Percentiles rank a stretch among this genome's conserved stretches.
phyloP scores from a whole-genome alignment of 2,329 filamentous ascomycete species.

The Sarocladiaceae sp. region DNA sequence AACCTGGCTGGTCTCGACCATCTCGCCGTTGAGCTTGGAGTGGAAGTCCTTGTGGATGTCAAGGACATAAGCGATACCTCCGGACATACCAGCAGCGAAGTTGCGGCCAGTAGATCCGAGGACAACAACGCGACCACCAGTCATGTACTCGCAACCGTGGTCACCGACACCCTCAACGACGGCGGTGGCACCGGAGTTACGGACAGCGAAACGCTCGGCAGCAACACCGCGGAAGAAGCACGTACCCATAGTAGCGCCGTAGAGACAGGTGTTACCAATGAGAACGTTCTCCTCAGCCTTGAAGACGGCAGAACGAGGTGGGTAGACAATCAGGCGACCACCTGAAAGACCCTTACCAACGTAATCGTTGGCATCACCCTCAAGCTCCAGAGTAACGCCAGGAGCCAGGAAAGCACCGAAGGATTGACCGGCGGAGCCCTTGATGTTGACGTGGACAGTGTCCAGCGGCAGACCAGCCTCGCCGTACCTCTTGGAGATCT shows the following conservation, averaged over 20 bases:
- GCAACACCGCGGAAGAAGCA: slow-evolving; percentile 97
- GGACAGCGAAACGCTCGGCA: slow-evolving; percentile 92
- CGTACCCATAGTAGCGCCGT: slow-evolving; percentile 84
- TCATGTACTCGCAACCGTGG: slow-evolving; percentile 99
- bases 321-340: slow-evolving; percentile 89
- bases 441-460: slow-evolving; percentile 93
- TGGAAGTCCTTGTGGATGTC: slow-evolving; percentile 87
- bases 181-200: slow-evolving; percentile 94
- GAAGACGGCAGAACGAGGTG: slow-evolving; percentile 83
- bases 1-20: slow-evolving; percentile 85
- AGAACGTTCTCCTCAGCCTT: slow-evolving; percentile 96
- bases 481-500: slow-evolving; percentile 88
- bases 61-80: slow-evolving; percentile 91
- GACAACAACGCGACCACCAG: slow-evolving; percentile 83
- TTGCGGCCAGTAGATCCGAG: slow-evolving; percentile 90
- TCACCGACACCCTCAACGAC: slow-evolving; percentile 96
- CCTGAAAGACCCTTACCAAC: slow-evolving; percentile 95
- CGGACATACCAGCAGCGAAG: slow-evolving; percentile 98
- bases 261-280: slow-evolving; percentile 90
- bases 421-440: slow-evolving; percentile 93
- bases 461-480: slow-evolving; percentile 86
- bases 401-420: slow-evolving; percentile 93
- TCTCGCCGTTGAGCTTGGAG: slow-evolving; percentile 92
- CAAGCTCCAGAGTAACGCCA: slow-evolving; percentile 89
- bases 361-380: slow-evolving; percentile 95